Base-by-base conservation (phyloP, 2,329 filamentous ascomycete genomes). In the Pseudogymnoascus sp. region DNA sequence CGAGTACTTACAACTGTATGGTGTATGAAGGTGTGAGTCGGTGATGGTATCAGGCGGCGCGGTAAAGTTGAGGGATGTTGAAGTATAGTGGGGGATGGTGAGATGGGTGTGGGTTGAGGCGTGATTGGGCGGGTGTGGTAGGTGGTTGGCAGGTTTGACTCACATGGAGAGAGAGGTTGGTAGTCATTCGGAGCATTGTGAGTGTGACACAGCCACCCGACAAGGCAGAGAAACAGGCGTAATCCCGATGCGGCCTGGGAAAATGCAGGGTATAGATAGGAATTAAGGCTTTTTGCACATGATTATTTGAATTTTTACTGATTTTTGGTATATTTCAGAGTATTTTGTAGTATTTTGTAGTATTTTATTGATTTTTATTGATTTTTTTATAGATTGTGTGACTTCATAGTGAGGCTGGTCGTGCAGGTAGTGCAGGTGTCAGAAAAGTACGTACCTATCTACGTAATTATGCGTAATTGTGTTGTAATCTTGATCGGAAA, bases 11-110 rank as follows among this genome's bases (percentile, higher is more conserved):
- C 14, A 6, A 11, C 7, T 31, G 7, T 12, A 53, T 53, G 43
- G 24, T 53, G 43, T 53, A 53, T 53, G 43, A 53, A 53, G 43
- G 43, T 53, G 26, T 53, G 46, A 53, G 46, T 53, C 46, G 46
- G 46, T 53, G 46, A 53, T 53, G 46, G 2, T 53, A 53, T 31
- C 26, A 53, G 46, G 46, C 46, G 46, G 46, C 46, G 26, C 2
- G 5, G 26, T 31, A 53, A 31, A 53, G 14, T 31, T 31, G 46
- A 31, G 46, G 46, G 46, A 53, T 53, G 26, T 31, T 12, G 46
- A 31, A 24, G 8, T 28, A 53, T 28, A 53, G 46, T 53, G 46
- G 46, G 4, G 46, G 24, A 53, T 53, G 46, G 2, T 53, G 46
- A 53, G 26, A 53, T 53, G 46, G 4, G 46, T 19, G 46, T 53